Conservation (phyloP, 1,284 basidiomycete genomes). For the Microbotryum scabiosae region DNA sequence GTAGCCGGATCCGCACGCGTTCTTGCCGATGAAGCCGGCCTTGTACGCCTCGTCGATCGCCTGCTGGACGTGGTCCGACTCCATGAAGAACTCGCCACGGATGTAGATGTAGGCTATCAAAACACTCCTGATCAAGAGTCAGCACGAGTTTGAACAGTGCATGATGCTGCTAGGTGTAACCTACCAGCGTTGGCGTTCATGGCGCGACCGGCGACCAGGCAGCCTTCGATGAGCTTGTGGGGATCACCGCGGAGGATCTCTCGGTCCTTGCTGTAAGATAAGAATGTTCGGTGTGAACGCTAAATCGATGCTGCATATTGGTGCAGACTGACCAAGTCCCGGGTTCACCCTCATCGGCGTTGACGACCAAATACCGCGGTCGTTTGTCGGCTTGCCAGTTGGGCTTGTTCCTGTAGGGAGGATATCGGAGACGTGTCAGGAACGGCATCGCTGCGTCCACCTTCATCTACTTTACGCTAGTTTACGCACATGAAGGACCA, state of each 20-base stretch:
- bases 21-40: slow-evolving; percentile 81
- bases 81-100: slow-evolving; percentile 95
- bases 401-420: slow-evolving; percentile 78
- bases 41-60: slow-evolving; percentile 94
- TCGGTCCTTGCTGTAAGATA: slow-evolving; percentile 63
- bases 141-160: not conserved
- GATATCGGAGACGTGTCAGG: too few species aligned
- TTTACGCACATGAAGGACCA: slow-evolving; percentile 52
- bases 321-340: slow-evolving; percentile 61
- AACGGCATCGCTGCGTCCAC: too few species aligned
- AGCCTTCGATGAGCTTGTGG: slow-evolving; percentile 96
- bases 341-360: slow-evolving; percentile 97
- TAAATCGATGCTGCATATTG: not conserved
- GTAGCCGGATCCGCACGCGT: slow-evolving; percentile 88
- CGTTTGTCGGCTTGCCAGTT: slow-evolving; percentile 91
- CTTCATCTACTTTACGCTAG: too few species aligned
- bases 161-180: slow-evolving; percentile 8
- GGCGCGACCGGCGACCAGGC: slow-evolving; percentile 89
- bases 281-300: not conserved
- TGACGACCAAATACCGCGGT: slow-evolving; percentile 92
- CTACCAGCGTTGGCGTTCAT: slow-evolving; percentile 86
- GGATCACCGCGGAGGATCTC: slow-evolving; percentile 97
- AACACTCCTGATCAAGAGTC: not conserved
- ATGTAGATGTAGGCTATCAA: slow-evolving; percentile 87
- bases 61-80: slow-evolving; percentile 84